Base-by-base conservation (phyloP, 1,139 yeast genomes). In the Protomyces arabidopsidicola region DNA sequence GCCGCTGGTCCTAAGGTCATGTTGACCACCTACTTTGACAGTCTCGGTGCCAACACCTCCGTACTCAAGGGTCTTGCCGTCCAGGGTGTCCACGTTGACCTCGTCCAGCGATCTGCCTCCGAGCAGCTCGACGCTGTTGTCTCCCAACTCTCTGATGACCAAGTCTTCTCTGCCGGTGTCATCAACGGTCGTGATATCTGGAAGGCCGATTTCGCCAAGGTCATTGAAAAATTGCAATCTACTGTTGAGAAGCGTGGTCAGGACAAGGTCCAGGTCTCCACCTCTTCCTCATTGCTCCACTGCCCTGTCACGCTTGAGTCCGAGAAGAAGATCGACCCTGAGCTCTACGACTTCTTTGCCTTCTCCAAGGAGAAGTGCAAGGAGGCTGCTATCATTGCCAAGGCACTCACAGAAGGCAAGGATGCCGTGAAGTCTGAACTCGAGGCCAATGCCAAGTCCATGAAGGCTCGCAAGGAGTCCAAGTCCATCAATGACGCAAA, bases 111-210 rank as follows among this genome's bases (percentile, higher is more conserved):
- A 51, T 58, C 62, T 14, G 88, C 85, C 72, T 96, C 98, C 74
- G 96, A 88, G 78, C 98, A 93, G 84, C 85, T 93, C 71, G 93
- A 90, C 65, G 89, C 85, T 65, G 96, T 89, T 73, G 79, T 83
- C 68, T 79, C 83, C 66, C 81, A 87, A 74, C 80, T 91, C 68
- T 75, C 81, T 69, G 78, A 77, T 66, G 82, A 85, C 72, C 96
- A 93, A 82, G 79, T 82, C 70, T 83, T 93, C 75, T 91, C 98
- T 70, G 96, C 87, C 70, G 98, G 98, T 88, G 84, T 93, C 73
- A 93, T 93, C 74, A 95, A 90, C 74, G 98, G 98, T 81, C 90
- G 98, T 86, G 93, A 93, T 86, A 89, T 93, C 80, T 93, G 98
- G 98, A 93, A 93, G 85, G 87, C 95, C 77, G 88, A 93, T 82